Percentiles rank a stretch among this genome's conserved stretches.
phyloP scores from a whole-genome alignment of 768 basidiomycete species.

The Neoboletus brunneissimus region DNA sequence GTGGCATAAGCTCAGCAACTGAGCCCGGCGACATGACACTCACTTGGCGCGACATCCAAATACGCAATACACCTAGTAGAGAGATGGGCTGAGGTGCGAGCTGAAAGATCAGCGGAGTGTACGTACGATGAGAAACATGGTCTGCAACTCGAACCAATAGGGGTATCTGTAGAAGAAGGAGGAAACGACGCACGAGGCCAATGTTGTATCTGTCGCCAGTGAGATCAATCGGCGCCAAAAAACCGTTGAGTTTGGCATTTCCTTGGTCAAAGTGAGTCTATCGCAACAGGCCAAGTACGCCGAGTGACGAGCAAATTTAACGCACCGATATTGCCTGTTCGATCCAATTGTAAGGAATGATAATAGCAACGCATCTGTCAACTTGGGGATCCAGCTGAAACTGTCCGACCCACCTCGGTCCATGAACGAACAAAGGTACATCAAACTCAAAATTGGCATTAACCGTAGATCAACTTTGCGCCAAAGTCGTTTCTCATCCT shows the following conservation, averaged over 20 bases:
- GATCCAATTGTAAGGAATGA: neutral
- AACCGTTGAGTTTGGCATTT: constrained; percentile 66
- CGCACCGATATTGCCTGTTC: constrained; percentile 61
- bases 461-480: constrained; percentile 57
- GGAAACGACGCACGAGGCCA: constrained; percentile 46
- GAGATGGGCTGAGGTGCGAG: neutral
- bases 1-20: neutral
- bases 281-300: neutral
- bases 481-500: constrained; percentile 53
- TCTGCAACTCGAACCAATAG: too few species aligned
- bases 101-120: neutral
- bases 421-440: constrained; percentile 64
- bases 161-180: too few species aligned
- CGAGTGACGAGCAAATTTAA: neutral
- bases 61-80: constrained; percentile 27
- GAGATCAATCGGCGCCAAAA: constrained; percentile 53
- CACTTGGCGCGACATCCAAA: constrained; percentile 74
- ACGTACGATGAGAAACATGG: constrained; percentile 68
- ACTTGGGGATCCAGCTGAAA: neutral
- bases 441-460: constrained; percentile 55
- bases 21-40: neutral
- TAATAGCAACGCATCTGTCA: neutral
- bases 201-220: constrained; percentile 63
- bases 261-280: constrained; percentile 29
- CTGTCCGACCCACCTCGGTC: constrained; percentile 48